Percentiles rank a stretch among this genome's conserved stretches.
phyloP scores from a whole-genome alignment of 768 basidiomycete species.

The Pleurotus pulmonarius region DNA sequence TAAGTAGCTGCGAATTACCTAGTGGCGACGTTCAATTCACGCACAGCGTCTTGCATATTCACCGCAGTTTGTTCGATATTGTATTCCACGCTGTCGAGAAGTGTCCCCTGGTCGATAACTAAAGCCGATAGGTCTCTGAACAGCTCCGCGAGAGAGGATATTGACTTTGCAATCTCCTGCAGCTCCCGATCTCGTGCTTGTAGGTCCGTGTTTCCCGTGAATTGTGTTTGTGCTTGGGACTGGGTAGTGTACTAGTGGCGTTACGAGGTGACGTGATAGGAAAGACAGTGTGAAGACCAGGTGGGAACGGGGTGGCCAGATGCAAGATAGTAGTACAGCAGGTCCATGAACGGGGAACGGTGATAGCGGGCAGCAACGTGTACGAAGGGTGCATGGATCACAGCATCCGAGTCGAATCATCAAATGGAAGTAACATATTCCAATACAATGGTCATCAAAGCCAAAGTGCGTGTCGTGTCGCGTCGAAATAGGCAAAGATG shows the following conservation, averaged over 20 bases:
- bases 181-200: conserved; percentile 64
- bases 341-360: background rate
- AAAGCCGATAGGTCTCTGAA: conserved; percentile 93
- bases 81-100: conserved; percentile 95
- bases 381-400: background rate
- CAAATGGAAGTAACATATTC: conserved; percentile 4
- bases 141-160: conserved; percentile 86
- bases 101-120: conserved; percentile 96
- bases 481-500: no score
- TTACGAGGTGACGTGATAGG: conserved; percentile 25
- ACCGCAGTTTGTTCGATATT: conserved; percentile 92
- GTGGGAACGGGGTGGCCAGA: background rate
- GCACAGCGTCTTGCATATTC: conserved; percentile 78
- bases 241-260: conserved; percentile 33
- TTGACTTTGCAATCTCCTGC: conserved; percentile 87
- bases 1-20: conserved; percentile 45
- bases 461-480: background rate
- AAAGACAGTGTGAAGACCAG: background rate
- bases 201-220: conserved; percentile 36
- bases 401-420: background rate
- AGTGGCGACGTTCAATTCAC: conserved; percentile 80
- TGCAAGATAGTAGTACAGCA: background rate
- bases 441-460: background rate
- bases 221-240: conserved; percentile 31
- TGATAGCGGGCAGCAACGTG: conserved; percentile 8